Evolutionary conservation across 1,284 basidiomycete genomes (phyloP).

Genomic region (Irpex sp.): DNA sequence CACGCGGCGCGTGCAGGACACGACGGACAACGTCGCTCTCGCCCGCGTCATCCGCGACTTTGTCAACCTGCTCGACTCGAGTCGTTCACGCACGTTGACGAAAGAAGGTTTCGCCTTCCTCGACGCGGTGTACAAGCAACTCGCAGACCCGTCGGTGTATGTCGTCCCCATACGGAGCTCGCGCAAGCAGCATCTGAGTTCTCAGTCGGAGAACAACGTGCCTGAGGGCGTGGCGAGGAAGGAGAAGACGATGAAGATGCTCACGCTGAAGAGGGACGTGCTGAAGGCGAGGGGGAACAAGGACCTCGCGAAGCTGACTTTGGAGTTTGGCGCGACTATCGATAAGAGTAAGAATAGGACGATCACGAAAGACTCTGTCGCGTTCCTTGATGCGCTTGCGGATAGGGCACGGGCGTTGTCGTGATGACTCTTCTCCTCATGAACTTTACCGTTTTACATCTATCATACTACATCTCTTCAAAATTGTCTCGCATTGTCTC

Average conservation of each 20-base stretch:
- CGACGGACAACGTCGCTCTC: slow-evolving; percentile 51
- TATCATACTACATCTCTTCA: neutral
- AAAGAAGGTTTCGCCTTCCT: slow-evolving; percentile 69
- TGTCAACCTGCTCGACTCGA: slow-evolving; percentile 52
- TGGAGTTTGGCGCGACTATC: slow-evolving; percentile 63
- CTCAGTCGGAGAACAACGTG: slow-evolving; percentile 17
- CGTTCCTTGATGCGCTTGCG: slow-evolving; percentile 60
- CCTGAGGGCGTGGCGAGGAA: slow-evolving; percentile 33
- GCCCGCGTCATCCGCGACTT: slow-evolving; percentile 55
- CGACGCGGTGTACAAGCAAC: slow-evolving; percentile 62
- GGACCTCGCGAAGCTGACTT: slow-evolving; percentile 56
- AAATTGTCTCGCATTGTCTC: neutral
- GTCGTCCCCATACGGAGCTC: slow-evolving; percentile 47
- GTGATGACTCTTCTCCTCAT: neutral
- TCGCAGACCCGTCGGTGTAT: slow-evolving; percentile 61
- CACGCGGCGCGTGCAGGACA: slow-evolving; percentile 36
- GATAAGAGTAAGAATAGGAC: slow-evolving; percentile 62
- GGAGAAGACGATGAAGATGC: slow-evolving; percentile 56
- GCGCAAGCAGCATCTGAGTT: slow-evolving; percentile 33
- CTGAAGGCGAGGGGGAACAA: slow-evolving; percentile 44
- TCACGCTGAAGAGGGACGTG: slow-evolving; percentile 52
- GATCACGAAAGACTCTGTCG: slow-evolving; percentile 72
- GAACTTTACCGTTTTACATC: neutral
- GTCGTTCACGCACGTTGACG: slow-evolving; percentile 61
- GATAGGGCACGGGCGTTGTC: slow-evolving; percentile 38